Conservation (phyloP, 208 protist species). For the Borovskyia barvae region DNA sequence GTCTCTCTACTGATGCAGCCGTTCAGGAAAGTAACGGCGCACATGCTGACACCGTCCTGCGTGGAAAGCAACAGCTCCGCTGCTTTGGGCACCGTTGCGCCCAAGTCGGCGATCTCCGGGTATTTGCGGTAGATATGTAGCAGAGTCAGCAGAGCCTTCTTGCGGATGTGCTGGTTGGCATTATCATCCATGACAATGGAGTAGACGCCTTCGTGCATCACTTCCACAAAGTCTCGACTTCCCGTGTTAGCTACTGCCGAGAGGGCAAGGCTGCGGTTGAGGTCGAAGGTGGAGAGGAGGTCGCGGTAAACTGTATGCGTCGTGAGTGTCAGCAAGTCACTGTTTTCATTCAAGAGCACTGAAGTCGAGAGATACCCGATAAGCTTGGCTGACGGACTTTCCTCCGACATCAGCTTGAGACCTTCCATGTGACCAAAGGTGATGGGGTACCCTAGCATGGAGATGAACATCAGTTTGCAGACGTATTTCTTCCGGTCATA, state of each 20-base stretch:
- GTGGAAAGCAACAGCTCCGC: constrained; percentile 79
- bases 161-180: constrained; percentile 90
- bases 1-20: constrained; percentile 79
- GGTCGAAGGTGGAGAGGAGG: constrained; percentile 90
- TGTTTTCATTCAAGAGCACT: constrained; percentile 97
- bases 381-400: constrained; percentile 96
- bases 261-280: constrained; percentile 95
- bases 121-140: constrained; percentile 96
- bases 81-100: constrained; percentile 64
- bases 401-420: constrained; percentile 95
- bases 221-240: constrained; percentile 97
- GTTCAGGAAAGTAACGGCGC: constrained; percentile 90
- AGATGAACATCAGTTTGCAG: constrained; percentile 99
- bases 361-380: constrained; percentile 97
- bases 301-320: constrained; percentile 97
- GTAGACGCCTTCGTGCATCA: constrained; percentile 93
- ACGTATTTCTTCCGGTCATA: constrained; percentile 99
- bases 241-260: constrained; percentile 97
- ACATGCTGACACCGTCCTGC: constrained; percentile 93
- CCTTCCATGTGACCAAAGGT: constrained; percentile 99
- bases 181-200: constrained; percentile 89
- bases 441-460: constrained; percentile 99
- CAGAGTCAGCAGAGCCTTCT: constrained; percentile 98
- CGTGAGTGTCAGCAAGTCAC: constrained; percentile 97
- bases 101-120: constrained; percentile 83